These are phyloP conservation scores for Angomonas ambiguus DNA, from an alignment of 208 protist species.

Conservation along the genomic window DNA sequence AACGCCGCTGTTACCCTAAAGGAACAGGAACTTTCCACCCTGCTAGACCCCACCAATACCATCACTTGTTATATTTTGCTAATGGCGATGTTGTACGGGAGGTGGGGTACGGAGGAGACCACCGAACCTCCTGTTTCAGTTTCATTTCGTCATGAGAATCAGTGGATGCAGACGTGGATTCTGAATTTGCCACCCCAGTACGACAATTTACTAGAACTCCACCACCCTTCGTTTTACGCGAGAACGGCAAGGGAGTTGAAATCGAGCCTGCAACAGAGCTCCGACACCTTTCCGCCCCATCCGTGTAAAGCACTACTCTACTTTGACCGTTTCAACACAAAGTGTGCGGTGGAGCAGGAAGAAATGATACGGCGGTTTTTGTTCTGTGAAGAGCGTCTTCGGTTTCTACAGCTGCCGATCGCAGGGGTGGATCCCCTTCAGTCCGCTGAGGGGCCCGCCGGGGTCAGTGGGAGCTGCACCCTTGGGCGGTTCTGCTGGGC, in stretches of 20 bases:
- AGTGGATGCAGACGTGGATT: constrained; percentile 76
- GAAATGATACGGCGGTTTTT: constrained; percentile 29
- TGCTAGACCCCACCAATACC: constrained; percentile 52
- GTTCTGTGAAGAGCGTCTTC: constrained; percentile 32
- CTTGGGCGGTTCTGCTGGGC: constrained; percentile 66
- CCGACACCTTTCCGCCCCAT: no score
- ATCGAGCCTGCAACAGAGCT: background rate
- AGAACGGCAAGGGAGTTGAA: background rate
- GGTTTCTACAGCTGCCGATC: constrained; percentile 18
- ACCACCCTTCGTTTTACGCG: background rate
- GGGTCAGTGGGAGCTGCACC: constrained; percentile 16
- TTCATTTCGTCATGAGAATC: constrained; percentile 42
- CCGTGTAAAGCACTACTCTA: constrained; percentile 14
- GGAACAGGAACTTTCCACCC: constrained; percentile 26
- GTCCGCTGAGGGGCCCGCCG: background rate
- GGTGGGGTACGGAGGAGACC: constrained; percentile 9
- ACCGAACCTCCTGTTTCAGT: constrained; percentile 10
- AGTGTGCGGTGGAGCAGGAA: constrained; percentile 39
- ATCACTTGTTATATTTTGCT: constrained; percentile 72
- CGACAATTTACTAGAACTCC: constrained; percentile 82
- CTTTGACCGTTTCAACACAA: constrained; percentile 38
- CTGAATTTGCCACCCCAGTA: constrained; percentile 53
- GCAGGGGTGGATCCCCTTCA: background rate
- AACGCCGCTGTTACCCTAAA: constrained; percentile 18
- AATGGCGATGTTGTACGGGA: constrained; percentile 42